Base-by-base conservation (phyloP, 441 rosid species). In the Corymbia citriodora region DNA sequence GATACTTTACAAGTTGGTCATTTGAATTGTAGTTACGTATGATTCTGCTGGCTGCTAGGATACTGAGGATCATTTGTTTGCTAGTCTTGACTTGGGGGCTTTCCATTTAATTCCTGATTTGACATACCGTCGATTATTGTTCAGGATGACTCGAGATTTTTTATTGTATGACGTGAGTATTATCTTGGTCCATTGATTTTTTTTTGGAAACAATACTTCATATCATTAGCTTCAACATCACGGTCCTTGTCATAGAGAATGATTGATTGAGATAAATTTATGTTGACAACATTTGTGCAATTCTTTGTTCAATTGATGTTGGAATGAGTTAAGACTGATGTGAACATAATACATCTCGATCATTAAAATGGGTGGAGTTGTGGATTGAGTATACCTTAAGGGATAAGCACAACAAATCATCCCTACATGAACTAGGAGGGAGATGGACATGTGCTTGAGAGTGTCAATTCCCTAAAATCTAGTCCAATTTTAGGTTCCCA, bases 381-480 rank as follows among this genome's bases (percentile, higher is more conserved):
- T 40, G 45, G 40, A 40, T 40, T 40, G 40, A 40, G 40, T 40
- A 40, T 40, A 40, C 40, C 40, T 40, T 40, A 40, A 15, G 36
- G 36, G 72, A 63, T 29, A n/a, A 63, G 72, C 72, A 29, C 9
- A 29, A 13, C 18, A 63, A 16, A 4, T 9, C 72, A n/a, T n/a
- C 36, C 18, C 72, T n/a, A 63, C 16, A 29, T 13, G 33, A n/a
- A n/a, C 36, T n/a, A 7, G 19, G 10, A 31, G 10, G 17, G 9
- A 14, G 72, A 65, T 9, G 2, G 10, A n/a, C 36, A n/a, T 15
- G 10, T n/a, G 72, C n/a, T 27, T n/a, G 6, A 61, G 68, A 27
- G 15, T 0, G 8, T 61, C 0, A 27, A n/a, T 65, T 29, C 25
- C 63, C 0, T 10, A 29, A 59, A 59, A 59, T 4, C 0, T 3